A percentile compares a stretch with the other conserved stretches of the same genome.
These are phyloP conservation scores for Aspergillus sp. DNA, from an alignment of 2,329 filamentous ascomycete genomes.

Conservation along the genomic window DNA sequence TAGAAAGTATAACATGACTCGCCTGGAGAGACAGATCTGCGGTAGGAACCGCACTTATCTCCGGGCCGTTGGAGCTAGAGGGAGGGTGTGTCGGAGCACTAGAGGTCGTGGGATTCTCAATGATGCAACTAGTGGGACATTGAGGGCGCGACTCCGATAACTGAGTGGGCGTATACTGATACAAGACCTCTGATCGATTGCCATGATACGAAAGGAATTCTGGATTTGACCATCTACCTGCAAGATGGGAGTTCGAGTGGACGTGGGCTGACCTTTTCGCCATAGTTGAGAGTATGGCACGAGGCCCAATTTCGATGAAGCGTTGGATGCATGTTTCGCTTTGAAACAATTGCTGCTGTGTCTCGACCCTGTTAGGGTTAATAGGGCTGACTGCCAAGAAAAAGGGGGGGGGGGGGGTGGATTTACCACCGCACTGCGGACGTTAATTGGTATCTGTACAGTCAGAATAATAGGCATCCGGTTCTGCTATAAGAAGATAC, in stretches of 20 bases:
- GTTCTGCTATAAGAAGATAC: slow-evolving; percentile 2
- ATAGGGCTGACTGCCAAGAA: not conserved
- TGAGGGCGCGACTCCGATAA: not conserved
- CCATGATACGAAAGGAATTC: slow-evolving; percentile 27
- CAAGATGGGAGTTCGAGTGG: slow-evolving; percentile 21
- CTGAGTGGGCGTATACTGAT: slow-evolving; percentile 2
- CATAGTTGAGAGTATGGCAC: slow-evolving; percentile 39
- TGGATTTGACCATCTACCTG: slow-evolving; percentile 19
- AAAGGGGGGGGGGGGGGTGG: too few relatives aligned
- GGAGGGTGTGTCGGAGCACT: not conserved
- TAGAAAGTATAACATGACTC: slow-evolving; percentile 14
- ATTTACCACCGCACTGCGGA: slow-evolving; percentile 27
- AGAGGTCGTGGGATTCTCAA: not conserved
- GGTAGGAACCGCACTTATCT: not conserved
- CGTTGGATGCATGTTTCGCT: slow-evolving; percentile 26
- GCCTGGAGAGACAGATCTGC: slow-evolving; percentile 11
- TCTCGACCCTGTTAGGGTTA: slow-evolving; percentile 36
- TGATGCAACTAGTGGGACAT: not conserved
- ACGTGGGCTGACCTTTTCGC: slow-evolving; percentile 34
- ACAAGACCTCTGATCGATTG: slow-evolving; percentile 14
- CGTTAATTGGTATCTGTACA: slow-evolving; percentile 27
- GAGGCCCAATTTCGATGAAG: slow-evolving; percentile 43
- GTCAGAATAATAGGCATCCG: not conserved
- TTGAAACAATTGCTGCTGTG: slow-evolving; percentile 37
- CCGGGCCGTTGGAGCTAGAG: not conserved